Percentiles rank a stretch among this genome's conserved stretches.
phyloP scores from a whole-genome alignment of 148 eudicot species.

The Cornus suecica region DNA sequence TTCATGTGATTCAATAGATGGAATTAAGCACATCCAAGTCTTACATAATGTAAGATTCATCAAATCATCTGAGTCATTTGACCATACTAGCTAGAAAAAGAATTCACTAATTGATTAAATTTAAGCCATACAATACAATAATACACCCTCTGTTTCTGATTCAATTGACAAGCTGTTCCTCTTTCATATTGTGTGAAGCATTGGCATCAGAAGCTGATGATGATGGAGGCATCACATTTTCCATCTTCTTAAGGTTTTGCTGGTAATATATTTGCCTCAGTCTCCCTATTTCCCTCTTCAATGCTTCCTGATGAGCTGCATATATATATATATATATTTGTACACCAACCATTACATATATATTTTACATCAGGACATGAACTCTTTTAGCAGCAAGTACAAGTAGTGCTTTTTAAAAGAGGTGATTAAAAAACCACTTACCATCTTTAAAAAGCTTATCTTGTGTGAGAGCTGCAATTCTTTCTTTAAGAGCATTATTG shows the following conservation, averaged over 20 bases:
- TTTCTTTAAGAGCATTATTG: slow-evolving; percentile 75
- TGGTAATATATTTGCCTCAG: slow-evolving; percentile 50
- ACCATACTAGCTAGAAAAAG: not conserved
- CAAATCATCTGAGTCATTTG: not conserved
- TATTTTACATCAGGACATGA: not conserved
- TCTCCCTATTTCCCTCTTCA: slow-evolving; percentile 66
- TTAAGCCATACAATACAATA: not conserved
- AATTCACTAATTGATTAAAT: not conserved
- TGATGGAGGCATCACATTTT: slow-evolving; percentile 17
- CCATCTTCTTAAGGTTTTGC: slow-evolving; percentile 34
- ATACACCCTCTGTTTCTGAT: not conserved
- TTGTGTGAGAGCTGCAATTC: slow-evolving; percentile 90
- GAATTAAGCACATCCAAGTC: not conserved
- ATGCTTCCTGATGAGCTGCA: slow-evolving; percentile 67
- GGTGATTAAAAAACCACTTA: slow-evolving; percentile 13
- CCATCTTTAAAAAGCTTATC: slow-evolving; percentile 95
- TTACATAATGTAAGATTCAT: not conserved
- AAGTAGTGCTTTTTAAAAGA: not conserved
- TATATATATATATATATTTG: not conserved
- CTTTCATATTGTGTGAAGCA: slow-evolving; percentile 10
- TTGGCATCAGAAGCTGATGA: slow-evolving; percentile 22
- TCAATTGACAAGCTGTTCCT: slow-evolving; percentile 16
- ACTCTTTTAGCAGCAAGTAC: too few species aligned
- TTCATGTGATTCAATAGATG: not conserved
- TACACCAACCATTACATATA: not conserved